phyloP scores from a whole-genome alignment of 345 rosid genomes.

The Salix koriyanagi region DNA sequence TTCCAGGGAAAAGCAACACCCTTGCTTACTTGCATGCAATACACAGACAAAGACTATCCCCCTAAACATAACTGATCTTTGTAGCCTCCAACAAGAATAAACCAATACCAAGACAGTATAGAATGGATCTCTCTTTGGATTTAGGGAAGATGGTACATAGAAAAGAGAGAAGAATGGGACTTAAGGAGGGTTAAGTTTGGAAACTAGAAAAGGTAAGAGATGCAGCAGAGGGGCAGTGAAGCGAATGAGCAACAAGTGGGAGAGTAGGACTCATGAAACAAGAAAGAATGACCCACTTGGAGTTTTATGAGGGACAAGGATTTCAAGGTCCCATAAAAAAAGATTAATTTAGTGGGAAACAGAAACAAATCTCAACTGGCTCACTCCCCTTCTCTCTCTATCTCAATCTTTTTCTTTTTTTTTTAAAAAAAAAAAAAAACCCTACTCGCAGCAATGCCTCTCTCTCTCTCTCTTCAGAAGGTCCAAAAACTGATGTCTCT shows the following conservation, averaged over 20 bases:
- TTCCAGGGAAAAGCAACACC: constrained; percentile 13
- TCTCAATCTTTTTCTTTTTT: neutral
- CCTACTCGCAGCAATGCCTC: neutral
- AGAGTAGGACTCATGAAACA: constrained; percentile 33
- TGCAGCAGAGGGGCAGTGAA: constrained; percentile 28
- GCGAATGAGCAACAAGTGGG: constrained; percentile 36
- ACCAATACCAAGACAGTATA: constrained; percentile 17
- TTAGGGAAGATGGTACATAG: constrained; percentile 10
- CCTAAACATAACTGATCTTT: neutral
- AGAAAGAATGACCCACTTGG: constrained; percentile 34
- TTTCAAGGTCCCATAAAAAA: constrained; percentile 38
- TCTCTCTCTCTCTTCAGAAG: neutral
- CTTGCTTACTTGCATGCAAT: constrained; percentile 10
- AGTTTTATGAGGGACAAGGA: constrained; percentile 30
- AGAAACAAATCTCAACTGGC: constrained; percentile 19
- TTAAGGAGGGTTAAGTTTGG: constrained; percentile 1
- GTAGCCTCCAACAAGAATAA: constrained; percentile 6
- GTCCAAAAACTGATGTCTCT: neutral
- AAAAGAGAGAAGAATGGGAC: constrained; percentile 15
- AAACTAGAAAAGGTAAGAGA: constrained; percentile 14
- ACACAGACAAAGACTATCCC: neutral
- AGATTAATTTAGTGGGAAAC: constrained; percentile 28
- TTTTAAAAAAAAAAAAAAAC: neutral
- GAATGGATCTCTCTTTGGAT: constrained; percentile 22
- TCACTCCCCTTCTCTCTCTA: constrained; percentile 7